Base-by-base conservation (phyloP, 169 alveolate species). In the Plasmodium sp. region DNA sequence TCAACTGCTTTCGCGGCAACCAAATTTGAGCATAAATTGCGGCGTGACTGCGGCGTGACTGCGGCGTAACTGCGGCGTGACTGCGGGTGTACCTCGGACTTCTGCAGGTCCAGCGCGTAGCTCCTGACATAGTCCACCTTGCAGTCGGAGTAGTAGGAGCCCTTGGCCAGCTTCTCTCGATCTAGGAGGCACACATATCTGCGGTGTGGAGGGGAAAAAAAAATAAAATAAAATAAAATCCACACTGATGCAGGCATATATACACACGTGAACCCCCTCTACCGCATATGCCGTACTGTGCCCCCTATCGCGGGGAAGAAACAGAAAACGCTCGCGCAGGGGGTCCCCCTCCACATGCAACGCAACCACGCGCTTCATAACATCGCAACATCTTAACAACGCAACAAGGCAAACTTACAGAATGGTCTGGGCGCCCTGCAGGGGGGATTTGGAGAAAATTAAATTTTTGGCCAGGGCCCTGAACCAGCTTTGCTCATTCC, bases 401-500 rank as follows among this genome's bases (percentile, higher is more conserved):
- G 27, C 27, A 22, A 22, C 27, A 22, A 22, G 27, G 33, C 12
- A 79, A 58, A 48, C 90, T 79, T 80, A 88, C 94, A 88, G 41
- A 41, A 88, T 88, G n/a, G 86, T 88, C 71, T 88, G 94, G n/a
- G 94, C 77, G 45, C 94, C 94, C 43, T 88, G 91, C 36, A 88
- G 39, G 39, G 94, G 88, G n/a, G 94, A 58, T 73, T 88, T 88
- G 12, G 79, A 16, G 71, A 88, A 88, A 80, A 58, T 27, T 2
- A 88, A 18, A 80, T 88, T 79, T 80, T 56, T 88, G 75, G 84
- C 72, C 27, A 88, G 14, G 18, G 90, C 71, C 74, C 90, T 33
- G 82, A 88, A 80, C 88, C 94, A 88, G 36, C 34, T 27, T 48
- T 58, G 79, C 67, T 88, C 94, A 54, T 88, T 34, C 48, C 90